These are phyloP conservation scores for Microdochium trichocladiopsis DNA, from an alignment of 2,329 filamentous ascomycete genomes.

Conservation along the genomic window DNA sequence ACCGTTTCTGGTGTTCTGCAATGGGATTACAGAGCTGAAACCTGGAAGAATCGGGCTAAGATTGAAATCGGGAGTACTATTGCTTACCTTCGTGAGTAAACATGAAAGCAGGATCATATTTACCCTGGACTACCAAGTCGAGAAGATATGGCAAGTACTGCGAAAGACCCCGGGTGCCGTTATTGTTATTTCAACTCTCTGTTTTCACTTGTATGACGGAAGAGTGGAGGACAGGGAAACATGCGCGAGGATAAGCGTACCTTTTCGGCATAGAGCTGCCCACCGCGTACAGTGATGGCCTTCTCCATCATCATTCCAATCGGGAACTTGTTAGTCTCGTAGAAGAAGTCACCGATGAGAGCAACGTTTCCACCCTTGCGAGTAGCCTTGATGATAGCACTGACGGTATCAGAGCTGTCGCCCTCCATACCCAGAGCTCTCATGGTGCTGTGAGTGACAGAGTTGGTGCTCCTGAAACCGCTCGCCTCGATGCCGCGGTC, in stretches of 20 bases:
- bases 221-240: not conserved
- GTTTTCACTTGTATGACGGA: not conserved
- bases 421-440: conserved; percentile 13
- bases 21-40: not conserved
- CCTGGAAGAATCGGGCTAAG: not conserved
- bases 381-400: conserved; percentile 18
- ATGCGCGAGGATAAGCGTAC: not conserved
- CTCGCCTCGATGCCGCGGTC: conserved; percentile 21
- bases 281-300: conserved; percentile 19
- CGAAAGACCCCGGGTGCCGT: not conserved
- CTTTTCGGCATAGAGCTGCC: conserved; percentile 13
- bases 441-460: conserved; percentile 12
- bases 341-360: conserved; percentile 20
- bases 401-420: conserved; percentile 18
- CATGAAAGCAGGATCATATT: conserved; percentile 1
- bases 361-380: conserved; percentile 20
- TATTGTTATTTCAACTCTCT: not conserved
- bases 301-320: conserved; percentile 25
- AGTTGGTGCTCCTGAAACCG: conserved; percentile 16
- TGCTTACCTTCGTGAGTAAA: not conserved
- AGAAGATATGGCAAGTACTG: conserved; percentile 1
- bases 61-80: not conserved
- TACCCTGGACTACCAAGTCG: not conserved
- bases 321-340: conserved; percentile 16
- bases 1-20: not conserved